phyloP scores from a whole-genome alignment of 305 asterid species.

The Salvia sclarea region DNA sequence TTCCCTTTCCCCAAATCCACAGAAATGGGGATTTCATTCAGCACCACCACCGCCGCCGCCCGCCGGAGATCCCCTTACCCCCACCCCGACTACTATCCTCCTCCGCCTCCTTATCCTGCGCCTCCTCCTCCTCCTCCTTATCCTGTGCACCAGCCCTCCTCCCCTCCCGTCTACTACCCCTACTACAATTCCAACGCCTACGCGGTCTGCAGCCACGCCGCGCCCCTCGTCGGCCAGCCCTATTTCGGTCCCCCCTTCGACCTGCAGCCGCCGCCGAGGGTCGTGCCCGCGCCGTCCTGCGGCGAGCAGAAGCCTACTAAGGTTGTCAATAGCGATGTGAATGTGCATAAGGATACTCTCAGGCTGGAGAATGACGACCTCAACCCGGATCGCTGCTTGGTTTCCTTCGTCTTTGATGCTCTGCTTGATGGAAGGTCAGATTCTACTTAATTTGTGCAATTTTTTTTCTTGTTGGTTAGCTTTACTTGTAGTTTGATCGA shows the following conservation, averaged over 20 bases:
- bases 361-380: constrained; percentile 59
- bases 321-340: constrained; percentile 70
- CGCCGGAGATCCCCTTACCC: constrained; percentile 48
- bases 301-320: constrained; percentile 50
- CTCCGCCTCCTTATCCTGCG: constrained; percentile 36
- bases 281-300: constrained; percentile 36
- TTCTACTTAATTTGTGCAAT: neutral
- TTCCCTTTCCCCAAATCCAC: constrained; percentile 29
- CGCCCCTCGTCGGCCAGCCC: constrained; percentile 51
- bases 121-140: constrained; percentile 43
- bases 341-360: constrained; percentile 69
- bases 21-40: constrained; percentile 63
- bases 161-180: constrained; percentile 47
- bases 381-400: constrained; percentile 54
- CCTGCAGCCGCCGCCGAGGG: constrained; percentile 30
- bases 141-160: constrained; percentile 38
- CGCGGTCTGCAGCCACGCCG: constrained; percentile 43
- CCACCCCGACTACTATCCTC: constrained; percentile 40
- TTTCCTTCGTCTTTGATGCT: constrained; percentile 72
- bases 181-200: constrained; percentile 47
- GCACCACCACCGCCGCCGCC: constrained; percentile 45
- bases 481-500: constrained; percentile 13
- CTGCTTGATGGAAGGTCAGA: constrained; percentile 66
- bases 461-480: neutral
- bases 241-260: constrained; percentile 48